These are phyloP conservation scores for Wallacemonas sp. DNA, from an alignment of 208 protist genomes.

Conservation along the genomic window DNA sequence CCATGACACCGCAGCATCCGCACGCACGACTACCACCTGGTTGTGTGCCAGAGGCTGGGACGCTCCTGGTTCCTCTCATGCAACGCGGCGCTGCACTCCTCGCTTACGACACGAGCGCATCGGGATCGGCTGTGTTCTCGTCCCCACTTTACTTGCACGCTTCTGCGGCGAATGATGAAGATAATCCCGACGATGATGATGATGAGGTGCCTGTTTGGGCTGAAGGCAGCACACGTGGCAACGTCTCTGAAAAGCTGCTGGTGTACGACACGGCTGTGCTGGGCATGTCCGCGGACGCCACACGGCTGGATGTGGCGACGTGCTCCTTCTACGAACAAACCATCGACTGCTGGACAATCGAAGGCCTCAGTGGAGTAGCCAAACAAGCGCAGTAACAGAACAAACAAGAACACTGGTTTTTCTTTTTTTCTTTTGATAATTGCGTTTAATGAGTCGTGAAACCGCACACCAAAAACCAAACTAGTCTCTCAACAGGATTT, in stretches of 20 bases:
- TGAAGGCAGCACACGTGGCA: not conserved
- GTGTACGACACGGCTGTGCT: conserved; percentile 81
- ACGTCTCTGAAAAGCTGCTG: conserved; percentile 39
- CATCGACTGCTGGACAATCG: conserved; percentile 61
- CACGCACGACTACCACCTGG: conserved; percentile 11
- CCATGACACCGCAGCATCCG: too few relatives aligned
- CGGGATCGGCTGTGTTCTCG: conserved; percentile 41
- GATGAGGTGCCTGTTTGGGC: not conserved
- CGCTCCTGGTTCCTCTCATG: conserved; percentile 81
- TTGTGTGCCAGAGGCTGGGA: conserved; percentile 49
- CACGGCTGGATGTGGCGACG: conserved; percentile 35
- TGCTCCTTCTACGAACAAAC: conserved; percentile 83
- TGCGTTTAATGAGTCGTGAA: too few relatives aligned
- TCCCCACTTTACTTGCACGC: conserved; percentile 17
- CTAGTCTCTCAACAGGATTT: too few relatives aligned
- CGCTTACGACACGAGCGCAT: conserved; percentile 42
- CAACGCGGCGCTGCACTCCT: conserved; percentile 79
- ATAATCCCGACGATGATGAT: conserved; percentile 4
- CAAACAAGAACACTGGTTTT: not conserved
- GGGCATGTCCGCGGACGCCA: not conserved
- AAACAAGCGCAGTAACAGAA: not conserved
- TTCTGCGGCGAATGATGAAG: not conserved
- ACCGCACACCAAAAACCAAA: too few relatives aligned
- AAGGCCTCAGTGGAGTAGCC: not conserved
- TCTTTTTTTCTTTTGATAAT: conserved; percentile 4